Evolutionary conservation across 2,329 filamentous ascomycete species (phyloP), one percentile per base, ranked within the genome.

Genomic region (Remersonia thermophila): DNA sequence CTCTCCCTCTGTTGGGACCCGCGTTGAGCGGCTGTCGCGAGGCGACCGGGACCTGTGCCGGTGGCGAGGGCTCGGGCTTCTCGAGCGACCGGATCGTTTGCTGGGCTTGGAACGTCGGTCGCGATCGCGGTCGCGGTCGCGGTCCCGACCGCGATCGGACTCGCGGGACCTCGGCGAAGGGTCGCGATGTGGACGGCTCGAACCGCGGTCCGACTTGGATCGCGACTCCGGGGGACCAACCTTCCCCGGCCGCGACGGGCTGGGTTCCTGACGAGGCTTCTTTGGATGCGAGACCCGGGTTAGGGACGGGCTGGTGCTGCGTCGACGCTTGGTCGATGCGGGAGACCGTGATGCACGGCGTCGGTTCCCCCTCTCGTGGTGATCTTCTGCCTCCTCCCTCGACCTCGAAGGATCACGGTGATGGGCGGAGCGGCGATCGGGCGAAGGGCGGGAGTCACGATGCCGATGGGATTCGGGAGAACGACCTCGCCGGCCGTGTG

Each of bases 11-110:
- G 27, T 20, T 34, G 38, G 32, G 9, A 30, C 13, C 23, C 32
- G 25, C 6, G 32, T 11, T 16, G 31, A 32, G 12, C 33, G 39
- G 14, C 10, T 27, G 29, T 29, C 29, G 13, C 38, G 41, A 17
- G 45, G 48, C 14, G 54, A 55, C 4, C 45, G 49, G n/a, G 55
- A 56, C 16, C 50, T 51, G 23, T 41, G 46, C 33, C 47, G 47
- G 33, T 39, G 47, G 11, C 36, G 33, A 20, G 38, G 43, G 30
- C 37, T 47, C 11, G 36, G 38, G 20, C 20, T 23, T 23, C 37
- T 42, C 6, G 51, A 38, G 17, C 38, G 48, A 27, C 37, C 46
- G 11, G 45, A 16, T 13, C 43, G 51, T 33, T 43, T 47, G 27
- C 47, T 49, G 23, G 41, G 44, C 35, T 43, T 51, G 1, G 43